Base-by-base conservation (phyloP, 805 yeast species). In the Yueomyces sp. region DNA sequence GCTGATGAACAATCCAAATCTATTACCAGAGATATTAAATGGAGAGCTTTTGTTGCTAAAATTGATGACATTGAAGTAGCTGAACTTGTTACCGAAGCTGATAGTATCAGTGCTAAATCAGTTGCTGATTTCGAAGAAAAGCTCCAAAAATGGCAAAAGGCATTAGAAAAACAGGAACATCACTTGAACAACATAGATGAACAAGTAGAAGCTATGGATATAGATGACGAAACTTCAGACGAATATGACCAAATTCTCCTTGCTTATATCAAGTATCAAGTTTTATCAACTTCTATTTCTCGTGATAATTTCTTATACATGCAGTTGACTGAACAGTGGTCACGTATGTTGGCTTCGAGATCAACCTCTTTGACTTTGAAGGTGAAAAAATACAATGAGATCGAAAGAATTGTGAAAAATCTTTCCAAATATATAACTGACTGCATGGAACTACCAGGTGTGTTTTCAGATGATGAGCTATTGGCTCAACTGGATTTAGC, bases 381-480 rank as follows among this genome's bases (percentile, higher is more conserved):
- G 42, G 47, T 64, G 36, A 46, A 52, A 4, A 59, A 57, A 44
- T 56, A 47, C 38, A 61, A 57, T 39, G 68, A 64, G 46, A 49
- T 64, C 4, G 57, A 65, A 31, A 63, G 67, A 48, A 59, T 66
- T 42, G 52, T 63, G 26, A 65, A 60, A 19, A 59, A 63, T 32
- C 69, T 85, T 36, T 59, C 70, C 9, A 64, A 69, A 40, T 77
- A 82, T 19, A 57, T 81, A 34, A 63, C 62, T 3, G 81, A 80
- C 50, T 63, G 86, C 40, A 68, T 73, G 54, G 95, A 86, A 47
- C 70, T 92, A 42, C 96, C 96, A 0, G 97, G 97, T 69, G 95
- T 90, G 26, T 78, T 82, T 55, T 84, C 85, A 43, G 95, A 86
- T 57, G 92, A 83, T 43, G 79, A 72, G 27, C 68, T 90, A 44